Evolutionary conservation across 257 asterid species (phyloP), one percentile per base, ranked within the genome.

Genomic region (Solanum bulbocastanum): DNA sequence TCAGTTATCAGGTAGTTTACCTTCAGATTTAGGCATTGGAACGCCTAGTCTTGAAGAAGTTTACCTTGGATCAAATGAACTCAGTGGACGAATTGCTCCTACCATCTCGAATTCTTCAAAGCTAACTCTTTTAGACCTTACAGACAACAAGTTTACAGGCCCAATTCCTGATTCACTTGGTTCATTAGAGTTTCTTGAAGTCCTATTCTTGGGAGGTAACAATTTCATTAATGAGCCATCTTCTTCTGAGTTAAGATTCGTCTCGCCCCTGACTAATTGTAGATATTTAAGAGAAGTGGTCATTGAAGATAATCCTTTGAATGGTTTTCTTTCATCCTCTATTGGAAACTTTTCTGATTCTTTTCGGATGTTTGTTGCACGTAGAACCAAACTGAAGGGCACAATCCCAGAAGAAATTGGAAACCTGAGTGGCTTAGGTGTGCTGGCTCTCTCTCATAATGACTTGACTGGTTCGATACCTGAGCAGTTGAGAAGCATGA

Each of bases 101-200:
- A 86, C 90, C 40, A 85, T 88, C 66, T 87, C 89, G 23, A 90
- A 90, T 78, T 81, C 86, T 15, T 86, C 94, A 10, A 27, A 46
- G n/a, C 88, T 92, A 33, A 1, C 6, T 1, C 9, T 10, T 10
- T 8, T 92, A 30, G 37, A 44, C 11, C 83, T 92, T 56, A 1
- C 65, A 5, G 0, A 0, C 5, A 92, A 92, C 86, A 27, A 30
- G 4, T 88, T 89, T 62, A 46, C 40, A 0, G 91, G 91, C 32
- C 10, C 88, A 46, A 85, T 92, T 23, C 92, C 92, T 7, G 2
- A 42, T 20, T 88, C 92, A 13, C 62, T 92, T 8, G 91, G 93
- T 27, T 13, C 86, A 37, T 86, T 92, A 23, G 86, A 69, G 68
- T 13, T 11, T 10, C 90, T 90, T 10, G 4, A 86, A 27, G 8